Conservation (phyloP, 129 eudicot genomes). For the Smallanthus sonchifolius region DNA sequence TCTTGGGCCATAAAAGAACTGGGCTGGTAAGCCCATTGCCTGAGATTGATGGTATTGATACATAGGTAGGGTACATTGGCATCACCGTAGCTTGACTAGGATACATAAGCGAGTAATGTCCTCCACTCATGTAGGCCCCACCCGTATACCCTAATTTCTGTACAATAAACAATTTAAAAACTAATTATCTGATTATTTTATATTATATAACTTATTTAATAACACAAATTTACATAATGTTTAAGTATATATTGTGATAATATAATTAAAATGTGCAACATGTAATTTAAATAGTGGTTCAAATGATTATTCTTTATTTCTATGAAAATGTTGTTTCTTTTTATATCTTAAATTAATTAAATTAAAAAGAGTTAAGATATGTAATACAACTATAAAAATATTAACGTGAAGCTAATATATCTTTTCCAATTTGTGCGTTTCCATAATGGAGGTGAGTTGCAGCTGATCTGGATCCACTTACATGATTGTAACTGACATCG, state of each 20-base stretch:
- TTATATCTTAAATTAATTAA: no score
- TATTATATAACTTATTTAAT: background rate
- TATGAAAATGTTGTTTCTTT: no score
- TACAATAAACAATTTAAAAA: background rate
- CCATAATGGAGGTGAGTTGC: background rate
- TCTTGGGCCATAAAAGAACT: constrained; percentile 44
- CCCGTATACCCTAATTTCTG: constrained; percentile 74
- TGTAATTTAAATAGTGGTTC: no score
- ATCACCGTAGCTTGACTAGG: constrained; percentile 68
- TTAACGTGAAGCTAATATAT: no score
- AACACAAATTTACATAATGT: no score
- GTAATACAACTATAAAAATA: no score
- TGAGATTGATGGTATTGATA: constrained; percentile 65
- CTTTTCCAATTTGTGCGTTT: no score
- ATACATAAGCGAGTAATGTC: constrained; percentile 66
- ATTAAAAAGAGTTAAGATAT: no score
- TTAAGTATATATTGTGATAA: no score
- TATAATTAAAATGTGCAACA: no score
- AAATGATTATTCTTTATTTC: no score
- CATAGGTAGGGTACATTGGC: constrained; percentile 83
- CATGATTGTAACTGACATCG: constrained; percentile 77
- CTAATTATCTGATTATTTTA: background rate
- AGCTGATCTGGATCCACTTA: constrained; percentile 32
- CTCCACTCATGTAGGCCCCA: constrained; percentile 85
- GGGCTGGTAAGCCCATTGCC: constrained; percentile 93